Conservation (phyloP, 1,139 yeast species). For the Protomyces arabidopsidicola region DNA sequence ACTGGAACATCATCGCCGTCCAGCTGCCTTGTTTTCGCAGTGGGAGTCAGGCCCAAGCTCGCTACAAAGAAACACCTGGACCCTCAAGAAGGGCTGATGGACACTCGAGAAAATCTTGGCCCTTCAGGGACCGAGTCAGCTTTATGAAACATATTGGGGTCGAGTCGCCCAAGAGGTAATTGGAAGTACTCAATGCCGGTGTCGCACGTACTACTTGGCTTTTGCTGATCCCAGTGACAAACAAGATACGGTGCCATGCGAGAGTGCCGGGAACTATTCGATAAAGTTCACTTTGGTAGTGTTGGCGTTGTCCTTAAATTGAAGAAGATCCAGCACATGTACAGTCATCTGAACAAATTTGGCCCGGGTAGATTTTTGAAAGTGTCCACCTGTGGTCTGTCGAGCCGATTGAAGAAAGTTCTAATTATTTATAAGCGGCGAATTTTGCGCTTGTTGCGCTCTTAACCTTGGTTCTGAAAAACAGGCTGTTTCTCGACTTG, state of each 20-base stretch:
- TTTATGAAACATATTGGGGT: constrained; percentile 80
- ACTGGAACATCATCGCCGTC: constrained; percentile 5
- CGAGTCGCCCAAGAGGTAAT: neutral
- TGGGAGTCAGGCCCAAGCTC: constrained; percentile 89
- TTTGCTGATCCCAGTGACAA: neutral
- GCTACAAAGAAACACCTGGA: constrained; percentile 82
- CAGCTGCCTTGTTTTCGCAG: constrained; percentile 48
- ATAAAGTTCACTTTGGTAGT: neutral
- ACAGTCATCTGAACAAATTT: too few species aligned
- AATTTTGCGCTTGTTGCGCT: too few species aligned
- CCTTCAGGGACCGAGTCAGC: constrained; percentile 60
- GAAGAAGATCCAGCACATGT: too few species aligned
- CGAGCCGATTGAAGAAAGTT: too few species aligned
- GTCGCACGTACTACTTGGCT: constrained; percentile 3
- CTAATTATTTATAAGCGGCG: too few species aligned
- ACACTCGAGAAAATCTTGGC: constrained; percentile 66
- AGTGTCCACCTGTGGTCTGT: too few species aligned
- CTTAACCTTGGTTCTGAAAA: too few species aligned
- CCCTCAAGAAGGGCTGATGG: constrained; percentile 86
- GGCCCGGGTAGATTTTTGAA: too few species aligned
- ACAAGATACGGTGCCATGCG: neutral
- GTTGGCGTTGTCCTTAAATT: neutral
- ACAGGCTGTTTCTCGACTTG: too few species aligned
- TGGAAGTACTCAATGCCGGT: constrained; percentile 5
- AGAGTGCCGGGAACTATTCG: neutral